Conservation (phyloP, 1,284 basidiomycete genomes). For the Marasmius tenuissimus region DNA sequence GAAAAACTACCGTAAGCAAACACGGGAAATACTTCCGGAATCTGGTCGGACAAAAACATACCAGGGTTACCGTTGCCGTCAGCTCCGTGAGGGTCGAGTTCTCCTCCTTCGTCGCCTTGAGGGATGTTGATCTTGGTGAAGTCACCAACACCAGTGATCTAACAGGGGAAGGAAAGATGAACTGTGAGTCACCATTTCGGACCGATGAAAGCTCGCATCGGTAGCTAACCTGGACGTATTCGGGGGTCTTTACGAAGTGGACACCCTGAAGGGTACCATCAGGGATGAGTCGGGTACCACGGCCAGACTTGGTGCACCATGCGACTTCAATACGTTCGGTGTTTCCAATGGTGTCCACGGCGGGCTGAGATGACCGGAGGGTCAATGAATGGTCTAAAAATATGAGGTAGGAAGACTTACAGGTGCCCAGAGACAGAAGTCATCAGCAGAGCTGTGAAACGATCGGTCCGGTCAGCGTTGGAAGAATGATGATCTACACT, state of each 20-base stretch:
- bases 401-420: slow-evolving; percentile 23
- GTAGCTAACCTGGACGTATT: slow-evolving; percentile 53
- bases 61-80: slow-evolving; percentile 29
- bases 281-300: slow-evolving; percentile 66
- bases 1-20: slow-evolving; percentile 10
- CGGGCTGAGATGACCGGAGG: slow-evolving; percentile 22
- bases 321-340: slow-evolving; percentile 72
- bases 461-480: neutral
- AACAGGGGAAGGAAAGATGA: neutral
- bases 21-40: neutral
- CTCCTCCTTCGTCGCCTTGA: slow-evolving; percentile 54
- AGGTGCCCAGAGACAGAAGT: slow-evolving; percentile 69
- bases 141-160: slow-evolving; percentile 57
- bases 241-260: slow-evolving; percentile 64
- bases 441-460: slow-evolving; percentile 41
- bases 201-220: neutral
- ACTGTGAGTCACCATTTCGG: neutral
- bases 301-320: slow-evolving; percentile 71
- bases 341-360: slow-evolving; percentile 56
- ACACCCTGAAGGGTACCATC: slow-evolving; percentile 61
- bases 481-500: slow-evolving; percentile 22
- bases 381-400: neutral
- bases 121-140: slow-evolving; percentile 64
- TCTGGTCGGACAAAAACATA: neutral
- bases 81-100: slow-evolving; percentile 64